Conservation (phyloP, 306 rosid genomes). For the Arachis hypogaea region DNA sequence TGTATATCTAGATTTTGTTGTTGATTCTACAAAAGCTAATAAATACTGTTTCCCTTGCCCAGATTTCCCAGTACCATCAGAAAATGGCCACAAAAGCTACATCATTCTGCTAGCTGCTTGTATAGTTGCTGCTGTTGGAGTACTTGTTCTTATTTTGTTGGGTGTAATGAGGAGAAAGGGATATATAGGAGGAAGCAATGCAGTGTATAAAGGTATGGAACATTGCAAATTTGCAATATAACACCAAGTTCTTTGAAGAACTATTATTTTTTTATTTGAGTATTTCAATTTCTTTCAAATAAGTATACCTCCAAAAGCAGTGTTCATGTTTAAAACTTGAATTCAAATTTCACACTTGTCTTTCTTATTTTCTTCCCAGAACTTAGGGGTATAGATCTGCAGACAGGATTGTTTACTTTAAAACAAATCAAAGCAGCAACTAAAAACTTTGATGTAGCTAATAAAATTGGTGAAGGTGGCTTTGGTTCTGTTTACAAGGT, state of each 20-base stretch:
- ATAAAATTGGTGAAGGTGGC: slow-evolving; percentile 96
- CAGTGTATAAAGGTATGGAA: slow-evolving; percentile 67
- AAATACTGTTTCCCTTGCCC: slow-evolving; percentile 37
- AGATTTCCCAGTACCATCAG: slow-evolving; percentile 76
- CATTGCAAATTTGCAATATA: not conserved
- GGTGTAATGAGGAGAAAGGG: slow-evolving; percentile 66
- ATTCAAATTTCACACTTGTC: slow-evolving; percentile 16
- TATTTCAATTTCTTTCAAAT: slow-evolving; percentile 4
- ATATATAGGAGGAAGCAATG: slow-evolving; percentile 75
- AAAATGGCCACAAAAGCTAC: slow-evolving; percentile 33
- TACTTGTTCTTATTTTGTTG: slow-evolving; percentile 52
- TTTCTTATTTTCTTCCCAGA: slow-evolving; percentile 43
- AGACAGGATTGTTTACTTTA: slow-evolving; percentile 79
- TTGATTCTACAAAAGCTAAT: slow-evolving; percentile 38
- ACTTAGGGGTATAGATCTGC: slow-evolving; percentile 79
- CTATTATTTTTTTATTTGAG: not conserved
- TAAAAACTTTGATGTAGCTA: slow-evolving; percentile 66
- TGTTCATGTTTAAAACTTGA: slow-evolving; percentile 12
- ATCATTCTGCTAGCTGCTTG: slow-evolving; percentile 39
- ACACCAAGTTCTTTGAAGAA: slow-evolving; percentile 11
- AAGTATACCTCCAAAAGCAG: not conserved
- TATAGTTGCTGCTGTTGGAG: slow-evolving; percentile 44
- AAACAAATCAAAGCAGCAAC: slow-evolving; percentile 88
- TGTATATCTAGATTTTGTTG: slow-evolving; percentile 24
- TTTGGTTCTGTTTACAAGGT: slow-evolving; percentile 95